Conservation (phyloP, 2,329 filamentous ascomycete species). For the Apiospora sp. region DNA sequence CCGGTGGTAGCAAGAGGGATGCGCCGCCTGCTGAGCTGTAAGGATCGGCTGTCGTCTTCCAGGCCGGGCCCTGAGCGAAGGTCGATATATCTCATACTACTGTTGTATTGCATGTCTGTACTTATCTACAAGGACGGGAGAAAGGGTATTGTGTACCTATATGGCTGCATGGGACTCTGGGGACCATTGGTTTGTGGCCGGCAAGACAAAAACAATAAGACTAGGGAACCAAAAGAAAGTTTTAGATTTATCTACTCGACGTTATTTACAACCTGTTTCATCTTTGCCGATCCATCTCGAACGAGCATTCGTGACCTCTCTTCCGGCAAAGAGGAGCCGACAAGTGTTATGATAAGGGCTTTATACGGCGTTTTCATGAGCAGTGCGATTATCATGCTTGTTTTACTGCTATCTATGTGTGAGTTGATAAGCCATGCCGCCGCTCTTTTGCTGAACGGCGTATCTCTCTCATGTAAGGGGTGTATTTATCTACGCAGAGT, state of each 20-base stretch:
- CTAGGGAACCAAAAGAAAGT: not conserved
- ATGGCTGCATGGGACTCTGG: not conserved
- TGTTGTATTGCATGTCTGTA: not conserved
- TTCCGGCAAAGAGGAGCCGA: too few species aligned
- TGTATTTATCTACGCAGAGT: not conserved
- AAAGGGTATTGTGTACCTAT: not conserved
- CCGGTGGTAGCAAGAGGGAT: conserved; percentile 29
- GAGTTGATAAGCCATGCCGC: not conserved
- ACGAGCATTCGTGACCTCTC: not conserved
- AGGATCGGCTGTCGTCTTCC: not conserved
- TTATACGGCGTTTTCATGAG: not conserved
- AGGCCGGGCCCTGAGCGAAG: not conserved
- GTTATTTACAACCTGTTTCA: not conserved
- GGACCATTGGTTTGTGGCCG: not conserved
- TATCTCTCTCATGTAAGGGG: too few species aligned
- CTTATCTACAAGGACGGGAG: not conserved
- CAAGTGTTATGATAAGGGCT: not conserved
- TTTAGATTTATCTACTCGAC: conserved; percentile 10
- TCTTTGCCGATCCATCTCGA: not conserved
- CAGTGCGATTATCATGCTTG: not conserved
- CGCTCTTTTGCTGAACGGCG: not conserved
- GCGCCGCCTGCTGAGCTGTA: not conserved
- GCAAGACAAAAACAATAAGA: conserved; percentile 4
- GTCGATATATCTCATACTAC: not conserved
- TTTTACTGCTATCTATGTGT: not conserved